phyloP scores from a whole-genome alignment of 805 yeast genomes.

The Barnettozyma sp. region DNA sequence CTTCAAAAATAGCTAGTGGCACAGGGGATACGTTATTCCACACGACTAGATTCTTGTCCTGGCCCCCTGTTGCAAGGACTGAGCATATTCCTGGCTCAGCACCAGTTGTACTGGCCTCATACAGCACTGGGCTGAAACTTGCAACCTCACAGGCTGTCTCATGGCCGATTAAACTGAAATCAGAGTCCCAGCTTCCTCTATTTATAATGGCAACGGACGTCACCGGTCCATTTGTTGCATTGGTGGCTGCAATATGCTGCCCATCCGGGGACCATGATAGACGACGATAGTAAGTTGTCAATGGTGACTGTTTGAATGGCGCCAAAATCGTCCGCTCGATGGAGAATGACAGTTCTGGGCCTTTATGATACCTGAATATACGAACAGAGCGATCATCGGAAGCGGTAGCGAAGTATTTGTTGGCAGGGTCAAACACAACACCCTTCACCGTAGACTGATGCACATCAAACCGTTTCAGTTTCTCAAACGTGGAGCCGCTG shows the following conservation, averaged over 20 bases:
- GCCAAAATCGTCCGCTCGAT: conserved; percentile 76
- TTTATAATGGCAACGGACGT: conserved; percentile 66
- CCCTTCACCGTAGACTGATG: conserved; percentile 97
- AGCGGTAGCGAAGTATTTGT: conserved; percentile 93
- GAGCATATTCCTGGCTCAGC: conserved; percentile 42
- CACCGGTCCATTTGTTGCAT: conserved; percentile 79
- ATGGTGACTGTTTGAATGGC: conserved; percentile 84
- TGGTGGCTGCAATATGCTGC: conserved; percentile 78
- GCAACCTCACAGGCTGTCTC: conserved; percentile 83
- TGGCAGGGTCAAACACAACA: conserved; percentile 95
- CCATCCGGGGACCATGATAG: conserved; percentile 92
- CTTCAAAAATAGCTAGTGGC: conserved; percentile 76
- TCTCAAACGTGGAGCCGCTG: conserved; percentile 89
- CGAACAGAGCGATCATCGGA: conserved; percentile 92
- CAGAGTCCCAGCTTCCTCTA: conserved; percentile 76
- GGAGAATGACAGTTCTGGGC: conserved; percentile 73
- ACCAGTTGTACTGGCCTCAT: conserved; percentile 28
- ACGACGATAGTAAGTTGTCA: conserved; percentile 83
- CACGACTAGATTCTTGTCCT: conserved; percentile 78
- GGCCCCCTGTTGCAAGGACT: conserved; percentile 92
- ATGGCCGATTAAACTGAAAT: conserved; percentile 70
- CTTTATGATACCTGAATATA: conserved; percentile 76
- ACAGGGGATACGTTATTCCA: conserved; percentile 78
- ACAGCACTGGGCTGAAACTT: conserved; percentile 64
- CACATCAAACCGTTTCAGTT: conserved; percentile 80